Base-by-base conservation (phyloP, 148 eudicot genomes). In the Vaccinium macrocarpon region DNA sequence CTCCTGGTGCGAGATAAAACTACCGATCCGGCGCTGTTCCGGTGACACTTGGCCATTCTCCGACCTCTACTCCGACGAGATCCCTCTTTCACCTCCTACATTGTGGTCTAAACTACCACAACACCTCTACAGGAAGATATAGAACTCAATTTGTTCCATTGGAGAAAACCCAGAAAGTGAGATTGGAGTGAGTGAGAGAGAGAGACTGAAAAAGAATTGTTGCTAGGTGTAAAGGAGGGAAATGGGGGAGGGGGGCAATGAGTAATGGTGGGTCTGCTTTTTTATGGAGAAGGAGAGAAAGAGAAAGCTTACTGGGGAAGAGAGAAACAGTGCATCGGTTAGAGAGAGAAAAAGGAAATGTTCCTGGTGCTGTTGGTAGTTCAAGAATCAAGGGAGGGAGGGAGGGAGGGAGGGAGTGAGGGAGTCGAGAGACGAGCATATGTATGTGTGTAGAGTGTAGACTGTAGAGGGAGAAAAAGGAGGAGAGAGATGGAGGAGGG, bases 21-120 rank as follows among this genome's bases (percentile, higher is more conserved):
- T 18, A 53, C 81, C 25, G 81, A 79, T 79, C 68, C 50, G 68
- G 9, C 68, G 50, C 32, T 61, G 14, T 35, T 79, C 81, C 81
- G 66, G 66, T 32, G 21, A 52, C 80, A 78, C 61, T 16, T 52
- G 21, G 59, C 61, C 80, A 78, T 78, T 27, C 8, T 52, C 61
- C 42, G 35, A 23, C 38, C 35, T n/a, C 32, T 50, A 32, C 16
- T 10, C 56, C 59, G 35, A 2, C 61, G 62, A 52, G 32, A 78
- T 78, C 57, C 2, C 38, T 50, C 56, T 23, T 25, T 13, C n/a
- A 6, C 61, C 61, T 1, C 80, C 57, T 13, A 51, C 80, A 78
- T 78, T 78, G 52, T 68, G 8, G 29, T 23, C 53, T 13, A 48
- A n/a, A 50, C 27, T 76, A 29, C 12, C 6, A 76, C 57, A 50